Percentiles rank a stretch among this genome's conserved stretches.
These are phyloP conservation scores for Fusarium penzigii DNA, from an alignment of 2,329 filamentous ascomycete genomes.

Conservation along the genomic window DNA sequence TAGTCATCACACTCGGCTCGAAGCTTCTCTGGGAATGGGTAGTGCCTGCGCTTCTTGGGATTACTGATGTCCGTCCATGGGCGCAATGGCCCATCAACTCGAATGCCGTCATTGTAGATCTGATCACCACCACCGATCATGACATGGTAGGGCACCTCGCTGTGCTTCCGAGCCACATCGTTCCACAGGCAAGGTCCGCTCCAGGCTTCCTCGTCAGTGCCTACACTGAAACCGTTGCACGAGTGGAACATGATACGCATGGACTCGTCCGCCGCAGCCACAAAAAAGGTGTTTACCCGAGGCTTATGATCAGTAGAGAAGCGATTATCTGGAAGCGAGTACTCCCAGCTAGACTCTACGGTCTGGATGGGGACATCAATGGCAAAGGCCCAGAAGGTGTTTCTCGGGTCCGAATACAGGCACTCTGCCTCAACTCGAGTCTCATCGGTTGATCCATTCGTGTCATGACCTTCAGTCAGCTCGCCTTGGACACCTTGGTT, in stretches of 20 bases:
- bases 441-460: constrained; percentile 45
- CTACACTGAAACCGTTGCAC: constrained; percentile 93
- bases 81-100: constrained; percentile 79
- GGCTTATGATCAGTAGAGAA: constrained; percentile 60
- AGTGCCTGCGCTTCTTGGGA: constrained; percentile 76
- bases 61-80: constrained; percentile 84
- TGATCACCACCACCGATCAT: constrained; percentile 95
- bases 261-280: constrained; percentile 78
- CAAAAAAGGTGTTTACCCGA: constrained; percentile 72
- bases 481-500: constrained; percentile 28
- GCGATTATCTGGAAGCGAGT: constrained; percentile 67
- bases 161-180: constrained; percentile 83
- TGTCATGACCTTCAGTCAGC: constrained; percentile 31
- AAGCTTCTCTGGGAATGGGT: constrained; percentile 75
- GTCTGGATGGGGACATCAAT: constrained; percentile 73
- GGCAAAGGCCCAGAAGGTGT: constrained; percentile 94
- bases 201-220: constrained; percentile 81
- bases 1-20: constrained; percentile 85
- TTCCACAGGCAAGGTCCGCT: constrained; percentile 94
- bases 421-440: constrained; percentile 39
- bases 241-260: constrained; percentile 99
- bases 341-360: constrained; percentile 75
- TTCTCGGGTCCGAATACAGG: constrained; percentile 64
- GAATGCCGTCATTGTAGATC: constrained; percentile 93
- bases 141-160: constrained; percentile 83